Base-by-base conservation (phyloP, 768 basidiomycete species). In the Termitomyces sp. region DNA sequence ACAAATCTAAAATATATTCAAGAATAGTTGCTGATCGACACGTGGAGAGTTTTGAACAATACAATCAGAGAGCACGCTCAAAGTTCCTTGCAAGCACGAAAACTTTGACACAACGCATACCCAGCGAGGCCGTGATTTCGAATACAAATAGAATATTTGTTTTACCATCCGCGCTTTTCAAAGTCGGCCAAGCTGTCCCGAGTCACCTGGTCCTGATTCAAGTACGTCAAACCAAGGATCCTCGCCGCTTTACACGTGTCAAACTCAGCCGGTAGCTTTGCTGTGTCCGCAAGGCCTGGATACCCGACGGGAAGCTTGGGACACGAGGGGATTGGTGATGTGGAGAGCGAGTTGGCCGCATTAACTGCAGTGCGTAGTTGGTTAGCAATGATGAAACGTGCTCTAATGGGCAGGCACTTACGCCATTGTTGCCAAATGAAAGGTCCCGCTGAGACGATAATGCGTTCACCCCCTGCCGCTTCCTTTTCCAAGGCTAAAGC, bases 381-480 rank as follows among this genome's bases (percentile, higher is more conserved):
- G 16, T 54, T 16, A 54, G 24, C 38, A 40, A 40, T 40, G 2
- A 13, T 40, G 16, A 18, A 28, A 13, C 7, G 0, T 24, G n/a
- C 3, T 44, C 22, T 28, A 35, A 24, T 11, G 54, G 22, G 28
- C 12, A 58, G 18, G 28, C 11, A 7, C 71, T 57, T 60, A 69
- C 71, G 36, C 70, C 70, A 73, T n/a, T 73, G 69, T 55, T 73
- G 69, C 71, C 71, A 73, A 9, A 68, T 63, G 51, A 54, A 70
- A 2, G 66, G 57, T 7, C 65, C 76, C 1, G 66, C 73, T 36
- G 71, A 70, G 51, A 81, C 57, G 64, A 87, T 78, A 67, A 86
- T 80, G 39, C 86, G 74, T 59, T 86, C 75, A 1, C 81, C 81
- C 7, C 79, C 78, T 0, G 86, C 86, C 4, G 74, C 77, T 12